A percentile compares a stretch with the other conserved stretches of the same genome.
Evolutionary conservation across 225 moss, liverwort and hornwort genomes (phyloP).

Genomic region (Climacium dendroides): DNA sequence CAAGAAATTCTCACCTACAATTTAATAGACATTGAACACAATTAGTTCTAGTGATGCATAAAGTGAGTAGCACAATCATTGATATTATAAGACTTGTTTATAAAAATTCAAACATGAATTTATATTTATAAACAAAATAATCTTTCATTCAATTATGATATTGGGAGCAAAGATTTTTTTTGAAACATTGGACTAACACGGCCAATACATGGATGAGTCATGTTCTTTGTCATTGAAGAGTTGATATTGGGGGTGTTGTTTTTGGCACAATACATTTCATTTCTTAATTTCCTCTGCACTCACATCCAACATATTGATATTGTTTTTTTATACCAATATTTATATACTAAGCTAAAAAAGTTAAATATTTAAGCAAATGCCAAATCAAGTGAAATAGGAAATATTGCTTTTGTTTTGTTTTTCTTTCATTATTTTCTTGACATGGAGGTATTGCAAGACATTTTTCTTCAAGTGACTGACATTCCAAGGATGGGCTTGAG

Average conservation of each 20-base stretch:
- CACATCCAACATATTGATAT: neutral
- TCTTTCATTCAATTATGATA: neutral
- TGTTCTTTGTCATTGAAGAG: neutral
- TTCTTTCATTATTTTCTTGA: neutral
- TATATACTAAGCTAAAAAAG: neutral
- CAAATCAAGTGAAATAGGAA: neutral
- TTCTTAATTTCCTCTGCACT: neutral
- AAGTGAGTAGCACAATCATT: accelerated
- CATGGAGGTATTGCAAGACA: neutral
- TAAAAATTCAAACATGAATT: no score
- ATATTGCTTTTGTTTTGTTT: neutral
- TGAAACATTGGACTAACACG: neutral
- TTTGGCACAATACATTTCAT: neutral
- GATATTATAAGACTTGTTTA: neutral
- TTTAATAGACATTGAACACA: neutral
- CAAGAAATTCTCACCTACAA: neutral
- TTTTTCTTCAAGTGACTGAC: neutral
- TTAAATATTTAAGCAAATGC: neutral
- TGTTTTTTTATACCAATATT: no score
- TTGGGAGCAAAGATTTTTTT: neutral
- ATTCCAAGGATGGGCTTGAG: neutral
- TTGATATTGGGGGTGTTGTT: neutral
- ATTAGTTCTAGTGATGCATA: no score
- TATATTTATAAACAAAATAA: neutral
- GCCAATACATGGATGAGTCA: neutral